Evolutionary conservation across 768 basidiomycete species (phyloP), one percentile per base, ranked within the genome.

Genomic region (Hemileccinum rubropunctum): DNA sequence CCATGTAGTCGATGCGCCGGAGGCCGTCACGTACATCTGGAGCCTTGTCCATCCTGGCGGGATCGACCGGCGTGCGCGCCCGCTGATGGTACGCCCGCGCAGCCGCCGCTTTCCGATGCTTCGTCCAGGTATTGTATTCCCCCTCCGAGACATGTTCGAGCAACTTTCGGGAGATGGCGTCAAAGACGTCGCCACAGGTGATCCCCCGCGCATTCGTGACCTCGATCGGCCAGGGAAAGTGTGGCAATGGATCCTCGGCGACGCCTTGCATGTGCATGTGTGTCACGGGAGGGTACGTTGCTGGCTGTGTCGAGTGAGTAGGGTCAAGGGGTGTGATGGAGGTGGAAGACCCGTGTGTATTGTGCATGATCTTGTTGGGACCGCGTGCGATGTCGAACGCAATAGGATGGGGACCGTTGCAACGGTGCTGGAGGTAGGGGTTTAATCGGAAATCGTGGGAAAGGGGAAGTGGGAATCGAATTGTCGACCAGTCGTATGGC

Each of bases 251-350:
- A 54, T 81, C 79, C 42, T 78, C 79, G 17, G 76, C 80, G 20
- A 84, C 69, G 3, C 66, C 73, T 49, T 71, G 73, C 64, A 86
- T 76, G 55, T 72, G 73, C 74, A 86, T 74, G 49, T 76, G 72
- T 8, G 78, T 77, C 39, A 83, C 66, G 50, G 82, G 76, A 0
- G 84, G 84, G 59, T 66, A 76, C 8, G 84, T 83, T n/a, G 83
- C 84, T 0, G 83, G 82, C 60, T 85, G 81, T n/a, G 75, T 67
- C 41, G 65, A 58, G 53, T 79, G 77, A 3, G 68, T 59, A 1
- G 60, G 50, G 14, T 65, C 53, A 39, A 74, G 62, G 3, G 69
- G 68, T 39, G 73, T 64, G 4, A 63, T 50, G 7, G 57, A 53
- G 6, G 63, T 47, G 11, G 58, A 56, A 42, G 30, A 65, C 62